phyloP scores from a whole-genome alignment of 2,329 filamentous ascomycete species.

The Raffaelea deltoideospora region DNA sequence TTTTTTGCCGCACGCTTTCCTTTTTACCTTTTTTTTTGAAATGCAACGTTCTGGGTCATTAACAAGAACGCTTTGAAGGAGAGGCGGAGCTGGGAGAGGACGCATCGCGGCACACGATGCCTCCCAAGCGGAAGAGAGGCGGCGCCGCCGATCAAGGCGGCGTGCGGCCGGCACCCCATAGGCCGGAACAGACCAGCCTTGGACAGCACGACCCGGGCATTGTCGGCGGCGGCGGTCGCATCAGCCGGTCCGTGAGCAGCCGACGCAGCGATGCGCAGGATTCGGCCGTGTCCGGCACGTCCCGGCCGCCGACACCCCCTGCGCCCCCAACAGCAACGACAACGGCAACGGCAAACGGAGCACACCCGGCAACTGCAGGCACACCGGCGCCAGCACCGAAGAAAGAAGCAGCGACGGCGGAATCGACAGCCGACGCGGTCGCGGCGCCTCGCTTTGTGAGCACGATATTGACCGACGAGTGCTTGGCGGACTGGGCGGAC shows the following conservation, averaged over 20 bases:
- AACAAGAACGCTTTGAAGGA: neutral
- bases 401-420: conserved; percentile 1
- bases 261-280: neutral
- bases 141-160: conserved; percentile 30
- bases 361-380: neutral
- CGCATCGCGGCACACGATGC: conserved; percentile 23
- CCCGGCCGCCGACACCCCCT: neutral
- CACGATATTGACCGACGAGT: conserved; percentile 57
- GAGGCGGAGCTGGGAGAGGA: neutral
- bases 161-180: conserved; percentile 45
- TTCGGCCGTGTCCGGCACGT: neutral
- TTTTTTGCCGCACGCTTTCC: neutral
- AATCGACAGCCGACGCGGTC: conserved; percentile 24
- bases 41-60: neutral
- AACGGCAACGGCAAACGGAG: neutral
- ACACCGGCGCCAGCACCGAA: neutral
- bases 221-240: conserved; percentile 26
- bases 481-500: conserved; percentile 48
- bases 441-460: conserved; percentile 47
- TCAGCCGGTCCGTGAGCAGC: conserved; percentile 27
- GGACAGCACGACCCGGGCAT: conserved; percentile 41
- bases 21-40: neutral
- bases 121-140: conserved; percentile 44
- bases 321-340: neutral
- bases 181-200: conserved; percentile 38